These are phyloP conservation scores for Pharnaceum exiguum DNA, from an alignment of 148 eudicot species.

Conservation along the genomic window DNA sequence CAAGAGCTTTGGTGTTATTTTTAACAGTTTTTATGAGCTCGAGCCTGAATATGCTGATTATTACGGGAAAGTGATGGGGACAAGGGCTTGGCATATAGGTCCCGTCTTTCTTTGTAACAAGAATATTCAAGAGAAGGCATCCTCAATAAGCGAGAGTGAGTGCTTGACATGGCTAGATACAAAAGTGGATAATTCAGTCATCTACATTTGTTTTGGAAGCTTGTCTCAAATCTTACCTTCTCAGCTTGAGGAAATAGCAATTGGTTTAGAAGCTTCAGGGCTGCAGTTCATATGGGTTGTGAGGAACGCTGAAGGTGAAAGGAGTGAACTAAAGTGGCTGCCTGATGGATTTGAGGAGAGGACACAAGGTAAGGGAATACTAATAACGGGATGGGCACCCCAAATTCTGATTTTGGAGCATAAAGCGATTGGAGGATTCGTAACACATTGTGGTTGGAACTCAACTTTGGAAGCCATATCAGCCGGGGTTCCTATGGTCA, in stretches of 20 bases:
- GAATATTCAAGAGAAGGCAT: conserved; percentile 23
- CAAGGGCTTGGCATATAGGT: conserved; percentile 33
- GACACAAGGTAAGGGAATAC: conserved; percentile 20
- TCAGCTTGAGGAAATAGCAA: conserved; percentile 27
- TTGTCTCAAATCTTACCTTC: conserved; percentile 1
- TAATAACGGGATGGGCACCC: conserved; percentile 37
- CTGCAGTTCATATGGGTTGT: conserved; percentile 35
- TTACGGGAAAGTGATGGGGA: conserved; percentile 17
- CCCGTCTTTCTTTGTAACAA: conserved; percentile 30
- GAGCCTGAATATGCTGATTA: conserved; percentile 21
- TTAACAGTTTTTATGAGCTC: conserved; percentile 31
- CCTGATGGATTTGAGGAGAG: conserved; percentile 22
- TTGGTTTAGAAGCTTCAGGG: conserved; percentile 22
- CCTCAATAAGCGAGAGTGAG: conserved; percentile 12
- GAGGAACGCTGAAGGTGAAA: background rate
- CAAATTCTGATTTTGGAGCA: conserved; percentile 34
- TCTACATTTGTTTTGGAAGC: conserved; percentile 33
- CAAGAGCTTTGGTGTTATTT: conserved; percentile 30
- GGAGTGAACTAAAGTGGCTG: conserved; percentile 12
- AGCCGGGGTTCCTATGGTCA: conserved; percentile 29
- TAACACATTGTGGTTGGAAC: conserved; percentile 45
- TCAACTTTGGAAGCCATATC: conserved; percentile 27
- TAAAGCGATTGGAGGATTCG: conserved; percentile 21
- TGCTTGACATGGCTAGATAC: conserved; percentile 32
- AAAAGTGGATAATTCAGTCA: conserved; percentile 20